Base-by-base conservation (phyloP, 495 filamentous ascomycete genomes). In the Wilcoxina mikolae region DNA sequence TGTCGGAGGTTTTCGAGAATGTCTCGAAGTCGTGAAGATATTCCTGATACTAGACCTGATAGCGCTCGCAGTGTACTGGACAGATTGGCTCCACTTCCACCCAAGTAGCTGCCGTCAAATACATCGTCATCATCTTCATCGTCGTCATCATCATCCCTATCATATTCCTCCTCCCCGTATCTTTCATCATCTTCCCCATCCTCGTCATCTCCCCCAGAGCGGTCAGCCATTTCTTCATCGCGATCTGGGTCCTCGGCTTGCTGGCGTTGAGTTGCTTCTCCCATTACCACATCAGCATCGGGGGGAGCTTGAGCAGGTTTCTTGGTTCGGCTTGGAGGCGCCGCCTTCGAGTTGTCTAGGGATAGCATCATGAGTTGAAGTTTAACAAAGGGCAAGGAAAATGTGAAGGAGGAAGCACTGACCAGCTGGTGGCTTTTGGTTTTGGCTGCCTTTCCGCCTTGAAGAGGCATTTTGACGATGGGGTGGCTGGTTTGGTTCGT, bases 21-120 rank as follows among this genome's bases (percentile, higher is more conserved):
- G 56, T 87, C 83, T 25, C 91, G 79, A 41, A 99, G 71, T 42
- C 86, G 79, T 3, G 80, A 75, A 23, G 84, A 84, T 54, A 86
- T 78, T 29, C 87, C 84, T 1, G 87, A 81, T 71, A 94, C 87
- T 76, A 95, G 91, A 57, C 91, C 89, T 3, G 76, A 91, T 57
- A 98, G 70, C 3, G 85, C 84, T 58, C 91, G 76, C 4, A 98
- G 76, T 5, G 87, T 93, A 60, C 72, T 85, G 18, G 85, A 85
- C n/a, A 96, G 72, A 27, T 76, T 76, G 57, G 76, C 70, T 2
- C 78, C 76, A 27, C 77, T 77, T 22, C 76, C 76, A 53, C 85
- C 82, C 55, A 93, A 83, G 58, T 80, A 76, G 53, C 78, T 74
- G 43, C 77, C 79, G 35, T 77, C 76, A 65, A 94, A 95, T 0